Conservation (phyloP, 129 eudicot genomes). For the Flaveria sonorensis region DNA sequence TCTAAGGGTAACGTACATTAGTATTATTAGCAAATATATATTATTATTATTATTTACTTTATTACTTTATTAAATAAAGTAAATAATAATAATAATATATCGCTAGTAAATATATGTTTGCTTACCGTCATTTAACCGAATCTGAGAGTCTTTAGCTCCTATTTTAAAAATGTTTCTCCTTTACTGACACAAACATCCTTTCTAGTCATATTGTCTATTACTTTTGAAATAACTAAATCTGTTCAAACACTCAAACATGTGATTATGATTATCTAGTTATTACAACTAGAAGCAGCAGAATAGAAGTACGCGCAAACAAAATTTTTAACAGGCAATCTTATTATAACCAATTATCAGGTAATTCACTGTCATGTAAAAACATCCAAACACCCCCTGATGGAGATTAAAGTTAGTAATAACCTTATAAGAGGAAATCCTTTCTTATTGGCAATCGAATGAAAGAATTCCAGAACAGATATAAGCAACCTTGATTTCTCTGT, state of each 20-base stretch:
- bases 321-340: not conserved
- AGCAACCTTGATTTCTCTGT: slow-evolving; percentile 55
- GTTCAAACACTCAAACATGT: not conserved
- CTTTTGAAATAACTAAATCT: not conserved
- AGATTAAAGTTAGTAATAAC: slow-evolving; percentile 35
- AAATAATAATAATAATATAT: no score
- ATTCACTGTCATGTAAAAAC: not conserved
- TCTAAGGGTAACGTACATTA: not conserved
- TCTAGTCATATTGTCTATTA: slow-evolving; percentile 11
- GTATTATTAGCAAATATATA: not conserved
- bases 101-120: no score
- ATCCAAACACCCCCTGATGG: not conserved
- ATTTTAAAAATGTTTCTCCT: not conserved
- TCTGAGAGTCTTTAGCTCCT: not conserved
- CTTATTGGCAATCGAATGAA: slow-evolving; percentile 36
- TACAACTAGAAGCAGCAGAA: not conserved
- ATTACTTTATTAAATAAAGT: no score
- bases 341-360: not conserved
- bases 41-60: no score
- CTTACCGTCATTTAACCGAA: not conserved
- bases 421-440: slow-evolving; percentile 47
- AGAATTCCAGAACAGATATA: slow-evolving; percentile 47
- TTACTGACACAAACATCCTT: not conserved
- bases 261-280: not conserved
- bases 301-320: not conserved